phyloP scores from a whole-genome alignment of 805 yeast genomes.

The Hanseniaspora pseudoguilliermondii region DNA sequence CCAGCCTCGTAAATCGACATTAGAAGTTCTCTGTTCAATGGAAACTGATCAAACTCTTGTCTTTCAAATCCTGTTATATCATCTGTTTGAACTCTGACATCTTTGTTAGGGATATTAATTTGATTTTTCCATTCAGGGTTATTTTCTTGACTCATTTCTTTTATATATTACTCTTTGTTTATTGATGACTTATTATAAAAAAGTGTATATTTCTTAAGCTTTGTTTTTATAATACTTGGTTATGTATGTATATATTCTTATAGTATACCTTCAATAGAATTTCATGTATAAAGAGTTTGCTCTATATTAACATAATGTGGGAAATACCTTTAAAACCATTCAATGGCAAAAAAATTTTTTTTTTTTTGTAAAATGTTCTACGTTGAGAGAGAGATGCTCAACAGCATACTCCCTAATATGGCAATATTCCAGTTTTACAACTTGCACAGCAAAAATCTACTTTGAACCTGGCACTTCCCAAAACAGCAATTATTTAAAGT shows the following conservation, averaged over 20 bases:
- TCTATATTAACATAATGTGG: no score
- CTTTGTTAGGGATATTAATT: constrained; percentile 68
- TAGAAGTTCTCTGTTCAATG: constrained; percentile 77
- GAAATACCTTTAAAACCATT: no score
- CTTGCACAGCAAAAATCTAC: no score
- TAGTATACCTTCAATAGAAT: no score
- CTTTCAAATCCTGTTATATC: constrained; percentile 91
- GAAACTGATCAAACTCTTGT: constrained; percentile 80
- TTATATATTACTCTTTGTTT: neutral
- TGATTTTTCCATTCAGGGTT: constrained; percentile 53
- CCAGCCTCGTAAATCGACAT: constrained; percentile 99
- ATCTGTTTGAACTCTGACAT: constrained; percentile 91
- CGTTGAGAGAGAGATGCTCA: no score
- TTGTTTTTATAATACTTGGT: neutral
- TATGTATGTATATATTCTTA: neutral
- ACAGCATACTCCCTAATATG: no score
- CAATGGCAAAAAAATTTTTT: neutral
- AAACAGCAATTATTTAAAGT: no score
- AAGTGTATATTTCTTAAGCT: neutral
- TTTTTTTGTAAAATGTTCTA: no score
- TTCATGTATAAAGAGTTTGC: neutral
- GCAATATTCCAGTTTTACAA: no score
- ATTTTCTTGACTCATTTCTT: neutral
- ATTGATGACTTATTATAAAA: neutral
- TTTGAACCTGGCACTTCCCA: no score